These are phyloP conservation scores for Talaromyces sp. DNA, from an alignment of 2,329 filamentous ascomycete genomes.

Conservation along the genomic window DNA sequence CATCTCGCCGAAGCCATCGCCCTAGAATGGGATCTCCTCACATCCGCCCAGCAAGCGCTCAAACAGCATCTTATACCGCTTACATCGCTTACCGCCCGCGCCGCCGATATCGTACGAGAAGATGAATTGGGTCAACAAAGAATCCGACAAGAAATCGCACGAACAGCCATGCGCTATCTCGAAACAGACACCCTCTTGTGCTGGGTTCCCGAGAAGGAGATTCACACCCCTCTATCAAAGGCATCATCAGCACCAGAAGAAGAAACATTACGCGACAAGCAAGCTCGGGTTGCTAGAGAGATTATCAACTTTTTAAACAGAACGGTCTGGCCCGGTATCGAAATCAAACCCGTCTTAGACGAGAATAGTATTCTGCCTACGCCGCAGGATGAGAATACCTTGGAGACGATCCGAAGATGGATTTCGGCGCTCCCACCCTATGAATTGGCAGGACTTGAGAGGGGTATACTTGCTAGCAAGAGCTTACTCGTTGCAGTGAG, in stretches of 20 bases:
- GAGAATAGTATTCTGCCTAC: slow-evolving; percentile 70
- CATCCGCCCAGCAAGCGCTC: slow-evolving; percentile 76
- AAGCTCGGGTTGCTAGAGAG: slow-evolving; percentile 65
- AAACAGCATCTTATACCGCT: slow-evolving; percentile 86
- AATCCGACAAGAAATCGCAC: slow-evolving; percentile 62
- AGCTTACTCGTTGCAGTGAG: slow-evolving; percentile 74
- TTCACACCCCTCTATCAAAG: slow-evolving; percentile 52
- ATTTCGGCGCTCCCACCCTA: slow-evolving; percentile 67
- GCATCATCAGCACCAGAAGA: slow-evolving; percentile 47
- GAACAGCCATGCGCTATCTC: slow-evolving; percentile 75
- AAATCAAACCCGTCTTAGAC: slow-evolving; percentile 77
- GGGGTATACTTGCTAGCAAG: slow-evolving; percentile 80
- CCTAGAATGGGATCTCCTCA: slow-evolving; percentile 86
- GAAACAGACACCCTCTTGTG: slow-evolving; percentile 90
- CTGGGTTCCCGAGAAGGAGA: slow-evolving; percentile 65
- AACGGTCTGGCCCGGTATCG: slow-evolving; percentile 78
- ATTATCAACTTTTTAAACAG: slow-evolving; percentile 69
- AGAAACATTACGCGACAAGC: slow-evolving; percentile 66
- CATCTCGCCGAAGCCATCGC: slow-evolving; percentile 82
- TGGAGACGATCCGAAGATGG: slow-evolving; percentile 75
- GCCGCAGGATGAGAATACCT: slow-evolving; percentile 70
- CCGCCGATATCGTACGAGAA: slow-evolving; percentile 72
- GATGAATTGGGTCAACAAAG: slow-evolving; percentile 53
- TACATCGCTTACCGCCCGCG: slow-evolving; percentile 79
- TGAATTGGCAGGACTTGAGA: slow-evolving; percentile 83